phyloP scores from a whole-genome alignment of 768 basidiomycete species.

The Mycena albidolilacea region DNA sequence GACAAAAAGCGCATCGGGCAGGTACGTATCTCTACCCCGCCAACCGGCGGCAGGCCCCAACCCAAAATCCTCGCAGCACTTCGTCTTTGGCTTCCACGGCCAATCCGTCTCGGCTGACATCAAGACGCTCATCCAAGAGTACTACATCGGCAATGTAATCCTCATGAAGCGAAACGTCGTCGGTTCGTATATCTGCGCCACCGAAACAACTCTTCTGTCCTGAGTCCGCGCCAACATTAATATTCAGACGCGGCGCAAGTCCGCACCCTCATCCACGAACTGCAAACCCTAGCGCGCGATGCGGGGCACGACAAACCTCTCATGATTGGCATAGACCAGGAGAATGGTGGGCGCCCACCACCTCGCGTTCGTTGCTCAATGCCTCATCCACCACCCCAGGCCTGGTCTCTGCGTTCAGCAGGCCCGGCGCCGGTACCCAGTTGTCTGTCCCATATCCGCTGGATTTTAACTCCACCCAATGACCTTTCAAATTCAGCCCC shows the following conservation, averaged over 20 bases:
- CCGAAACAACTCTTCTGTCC: background rate
- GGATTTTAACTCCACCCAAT: constrained; percentile 5
- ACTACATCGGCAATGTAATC: constrained; percentile 78
- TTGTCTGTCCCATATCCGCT: constrained; percentile 63
- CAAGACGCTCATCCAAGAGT: constrained; percentile 70
- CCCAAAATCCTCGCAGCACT: constrained; percentile 61
- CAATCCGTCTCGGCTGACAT: constrained; percentile 65
- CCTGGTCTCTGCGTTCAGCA: constrained; percentile 78
- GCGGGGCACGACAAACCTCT: constrained; percentile 70
- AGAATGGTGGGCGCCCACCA: constrained; percentile 64
- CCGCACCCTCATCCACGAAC: constrained; percentile 58
- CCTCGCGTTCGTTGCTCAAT: background rate
- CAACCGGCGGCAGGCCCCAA: background rate
- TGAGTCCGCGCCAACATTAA: too few species aligned
- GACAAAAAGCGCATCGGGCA: constrained; percentile 54
- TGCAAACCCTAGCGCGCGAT: constrained; percentile 71
- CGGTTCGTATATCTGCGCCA: constrained; percentile 50
- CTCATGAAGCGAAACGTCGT: constrained; percentile 78
- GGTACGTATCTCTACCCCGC: constrained; percentile 43
- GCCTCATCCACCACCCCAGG: constrained; percentile 54
- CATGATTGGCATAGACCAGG: constrained; percentile 81
- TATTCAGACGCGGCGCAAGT: constrained; percentile 67
- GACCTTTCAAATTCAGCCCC: constrained; percentile 58
- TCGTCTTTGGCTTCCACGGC: constrained; percentile 81
- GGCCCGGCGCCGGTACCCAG: constrained; percentile 70